Conservation (phyloP, 75 land plant species). For the Cunninghamia lanceolata region DNA sequence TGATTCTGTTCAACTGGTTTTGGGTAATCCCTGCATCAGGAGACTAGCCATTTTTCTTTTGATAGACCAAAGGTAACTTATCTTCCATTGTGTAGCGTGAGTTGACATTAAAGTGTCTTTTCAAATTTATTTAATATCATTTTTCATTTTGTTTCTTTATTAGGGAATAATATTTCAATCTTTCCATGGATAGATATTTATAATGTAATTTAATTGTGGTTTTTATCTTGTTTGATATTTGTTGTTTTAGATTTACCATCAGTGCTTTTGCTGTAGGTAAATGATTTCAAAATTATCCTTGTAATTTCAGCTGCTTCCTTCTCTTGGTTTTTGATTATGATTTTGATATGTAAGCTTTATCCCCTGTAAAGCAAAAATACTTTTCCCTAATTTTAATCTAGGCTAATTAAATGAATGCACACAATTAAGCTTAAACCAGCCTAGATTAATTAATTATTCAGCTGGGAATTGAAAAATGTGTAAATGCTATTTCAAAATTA, state of each 20-base stretch:
- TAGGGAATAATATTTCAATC: neutral
- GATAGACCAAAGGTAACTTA: neutral
- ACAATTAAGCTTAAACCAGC: no score
- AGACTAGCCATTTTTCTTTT: neutral
- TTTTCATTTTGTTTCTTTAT: neutral
- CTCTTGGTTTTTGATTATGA: no score
- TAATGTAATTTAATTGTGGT: neutral
- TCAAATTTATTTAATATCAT: neutral
- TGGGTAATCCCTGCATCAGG: neutral
- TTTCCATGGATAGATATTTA: neutral
- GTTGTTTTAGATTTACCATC: neutral
- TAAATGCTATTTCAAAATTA: no score
- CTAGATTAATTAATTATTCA: no score
- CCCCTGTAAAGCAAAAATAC: no score
- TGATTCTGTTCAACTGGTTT: neutral
- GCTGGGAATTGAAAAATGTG: no score
- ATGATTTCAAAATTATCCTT: neutral
- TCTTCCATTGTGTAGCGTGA: neutral
- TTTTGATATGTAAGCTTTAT: no score
- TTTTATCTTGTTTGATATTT: neutral
- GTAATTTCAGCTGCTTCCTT: no score
- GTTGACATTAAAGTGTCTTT: neutral
- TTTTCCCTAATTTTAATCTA: no score
- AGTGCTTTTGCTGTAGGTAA: neutral
- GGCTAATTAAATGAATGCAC: no score